These are phyloP conservation scores for Glonium stellatum DNA, from an alignment of 495 filamentous ascomycete genomes.

Conservation along the genomic window DNA sequence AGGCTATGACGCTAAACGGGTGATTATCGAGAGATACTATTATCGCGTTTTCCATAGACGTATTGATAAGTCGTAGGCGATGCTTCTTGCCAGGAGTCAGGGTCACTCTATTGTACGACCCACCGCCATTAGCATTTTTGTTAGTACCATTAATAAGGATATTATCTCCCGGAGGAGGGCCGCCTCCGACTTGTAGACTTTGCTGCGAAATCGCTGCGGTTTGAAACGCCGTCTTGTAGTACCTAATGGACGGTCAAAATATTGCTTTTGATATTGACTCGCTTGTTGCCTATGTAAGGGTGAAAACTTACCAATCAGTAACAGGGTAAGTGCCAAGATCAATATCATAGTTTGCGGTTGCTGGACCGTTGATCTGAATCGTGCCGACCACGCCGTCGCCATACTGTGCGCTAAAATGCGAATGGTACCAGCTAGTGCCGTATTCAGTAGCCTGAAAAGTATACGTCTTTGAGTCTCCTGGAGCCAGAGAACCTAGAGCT, in stretches of 20 bases:
- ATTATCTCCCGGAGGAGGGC: slow-evolving; percentile 32
- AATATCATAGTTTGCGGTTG: slow-evolving; percentile 37
- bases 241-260: too few species aligned
- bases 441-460: slow-evolving; percentile 34
- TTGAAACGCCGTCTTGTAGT: slow-evolving; percentile 28
- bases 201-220: slow-evolving; percentile 8
- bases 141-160: slow-evolving; percentile 36
- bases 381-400: slow-evolving; percentile 35
- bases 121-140: slow-evolving; percentile 22
- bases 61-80: slow-evolving; percentile 36
- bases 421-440: slow-evolving; percentile 38
- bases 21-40: slow-evolving; percentile 36
- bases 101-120: slow-evolving; percentile 23
- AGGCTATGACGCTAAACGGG: slow-evolving; percentile 29
- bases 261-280: too few species aligned
- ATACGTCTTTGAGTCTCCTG: slow-evolving; percentile 34
- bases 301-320: slow-evolving; percentile 37
- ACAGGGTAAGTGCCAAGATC: slow-evolving; percentile 32
- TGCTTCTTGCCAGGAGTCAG: slow-evolving; percentile 34
- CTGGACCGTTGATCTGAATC: slow-evolving; percentile 36
- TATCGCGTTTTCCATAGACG: slow-evolving; percentile 31
- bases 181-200: slow-evolving; percentile 9
- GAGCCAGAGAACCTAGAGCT: slow-evolving; percentile 34
- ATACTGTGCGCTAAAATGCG: slow-evolving; percentile 34
- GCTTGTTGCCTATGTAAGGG: too few species aligned